Evolutionary conservation across 305 asterid species (phyloP).

Genomic region (Withania somnifera): DNA sequence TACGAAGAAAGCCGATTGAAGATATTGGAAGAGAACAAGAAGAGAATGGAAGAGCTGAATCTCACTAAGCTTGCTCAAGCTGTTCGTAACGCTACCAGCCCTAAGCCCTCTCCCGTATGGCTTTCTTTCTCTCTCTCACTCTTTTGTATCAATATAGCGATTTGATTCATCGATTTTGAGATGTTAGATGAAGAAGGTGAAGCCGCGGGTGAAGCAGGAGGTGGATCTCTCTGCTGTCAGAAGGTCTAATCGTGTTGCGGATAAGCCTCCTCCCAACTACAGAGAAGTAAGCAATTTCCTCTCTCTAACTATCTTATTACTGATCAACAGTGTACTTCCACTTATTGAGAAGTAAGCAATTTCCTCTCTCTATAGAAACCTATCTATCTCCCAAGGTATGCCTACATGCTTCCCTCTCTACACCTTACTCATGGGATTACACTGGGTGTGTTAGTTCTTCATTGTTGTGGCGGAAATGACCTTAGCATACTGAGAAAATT

Average conservation of each 20-base stretch:
- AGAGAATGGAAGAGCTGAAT: slow-evolving; percentile 55
- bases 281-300: slow-evolving; percentile 36
- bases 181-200: slow-evolving; percentile 54
- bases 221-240: slow-evolving; percentile 32
- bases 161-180: neutral
- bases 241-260: slow-evolving; percentile 54
- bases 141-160: neutral
- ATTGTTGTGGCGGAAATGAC: neutral
- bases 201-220: slow-evolving; percentile 28
- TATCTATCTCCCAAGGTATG: no score
- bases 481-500: neutral
- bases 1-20: slow-evolving; percentile 48
- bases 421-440: neutral
- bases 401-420: no score
- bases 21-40: slow-evolving; percentile 62
- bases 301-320: neutral
- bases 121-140: neutral
- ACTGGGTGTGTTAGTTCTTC: neutral
- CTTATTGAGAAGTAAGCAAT: no score
- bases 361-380: no score
- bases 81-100: slow-evolving; percentile 24
- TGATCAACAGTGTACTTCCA: neutral
- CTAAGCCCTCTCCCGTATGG: slow-evolving; percentile 48
- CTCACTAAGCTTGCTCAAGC: slow-evolving; percentile 46
- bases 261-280: slow-evolving; percentile 43